Evolutionary conservation across 257 asterid genomes (phyloP), one percentile per base, ranked within the genome.

Genomic region (Thymus mandschuricus): DNA sequence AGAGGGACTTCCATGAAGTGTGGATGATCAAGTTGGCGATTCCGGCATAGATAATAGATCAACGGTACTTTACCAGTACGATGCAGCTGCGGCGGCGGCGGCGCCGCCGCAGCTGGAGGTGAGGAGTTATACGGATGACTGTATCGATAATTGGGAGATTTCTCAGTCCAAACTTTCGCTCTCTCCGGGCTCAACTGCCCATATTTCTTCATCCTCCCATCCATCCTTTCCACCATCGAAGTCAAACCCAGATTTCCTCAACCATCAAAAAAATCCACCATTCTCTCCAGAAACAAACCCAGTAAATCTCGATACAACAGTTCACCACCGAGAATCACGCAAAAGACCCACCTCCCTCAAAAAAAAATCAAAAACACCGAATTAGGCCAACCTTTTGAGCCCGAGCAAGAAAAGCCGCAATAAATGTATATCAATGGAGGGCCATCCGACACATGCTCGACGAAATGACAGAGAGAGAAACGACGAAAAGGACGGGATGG

Each of bases 21-120:
- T 31, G 99, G 99, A 75, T 95, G 99, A 80, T 92, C 97, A n/a
- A 95, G 91, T 68, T 88, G 98, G 41, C 96, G 82, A 80, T 92
- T 92, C 74, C 94, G 78, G 60, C 94, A 89, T 1, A 95, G 86
- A 67, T 95, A 95, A 81, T 95, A 95, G 54, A 95, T 88, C 30
- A 95, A 96, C 7, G 91, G 81, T 15, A 87, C 95, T 78, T 80
- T 85, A 1, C 82, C 72, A 68, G 75, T 61, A 15, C 52, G 67
- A 10, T 31, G 54, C 35, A 60, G 79, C 59, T 49, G 81, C 68
- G 73, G 83, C 35, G 75, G 83, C 35, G 75, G 82, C 41, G 68
- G 58, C 55, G 50, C 10, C 7, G 74, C 83, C 40, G 67, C 59
- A 33, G 50, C 7, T 0, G 69, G 56, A 4, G 52, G 34, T 13